Evolutionary conservation across 2,329 filamentous ascomycete species (phyloP).

Genomic region (Fusarium acutatum): DNA sequence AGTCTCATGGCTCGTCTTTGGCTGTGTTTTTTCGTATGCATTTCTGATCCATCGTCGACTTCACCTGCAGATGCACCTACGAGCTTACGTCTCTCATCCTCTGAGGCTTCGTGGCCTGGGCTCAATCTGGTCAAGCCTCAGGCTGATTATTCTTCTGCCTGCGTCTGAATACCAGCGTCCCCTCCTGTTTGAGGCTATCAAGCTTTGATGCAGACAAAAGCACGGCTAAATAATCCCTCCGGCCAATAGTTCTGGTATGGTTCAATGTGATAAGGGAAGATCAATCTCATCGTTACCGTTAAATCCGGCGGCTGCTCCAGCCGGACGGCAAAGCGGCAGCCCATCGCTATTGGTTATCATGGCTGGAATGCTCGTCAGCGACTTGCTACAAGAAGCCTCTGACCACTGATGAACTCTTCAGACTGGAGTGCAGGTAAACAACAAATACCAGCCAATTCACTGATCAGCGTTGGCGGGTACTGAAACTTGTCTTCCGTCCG

Average conservation of each 20-base stretch:
- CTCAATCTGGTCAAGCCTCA: constrained; percentile 40
- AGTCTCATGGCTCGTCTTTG: constrained; percentile 14
- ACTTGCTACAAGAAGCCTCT: constrained; percentile 1
- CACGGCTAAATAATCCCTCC: constrained; percentile 20
- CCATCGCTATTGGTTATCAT: neutral
- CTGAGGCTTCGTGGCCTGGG: constrained; percentile 37
- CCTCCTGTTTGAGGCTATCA: constrained; percentile 26
- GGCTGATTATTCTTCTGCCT: constrained; percentile 33
- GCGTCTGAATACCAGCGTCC: constrained; percentile 11
- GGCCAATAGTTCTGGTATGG: constrained; percentile 11
- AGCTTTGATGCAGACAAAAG: constrained; percentile 14
- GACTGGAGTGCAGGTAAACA: constrained; percentile 9
- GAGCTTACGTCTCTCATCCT: constrained; percentile 37
- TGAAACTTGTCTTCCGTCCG: constrained; percentile 27
- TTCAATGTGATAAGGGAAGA: constrained; percentile 7
- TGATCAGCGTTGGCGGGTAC: constrained; percentile 12
- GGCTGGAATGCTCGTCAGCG: constrained; percentile 16
- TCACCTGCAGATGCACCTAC: constrained; percentile 25
- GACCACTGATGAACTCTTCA: neutral
- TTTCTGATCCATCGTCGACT: constrained; percentile 20
- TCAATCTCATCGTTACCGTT: neutral
- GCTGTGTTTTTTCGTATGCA: constrained; percentile 26
- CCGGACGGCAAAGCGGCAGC: constrained; percentile 27
- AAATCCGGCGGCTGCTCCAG: constrained; percentile 8
- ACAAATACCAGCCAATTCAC: constrained; percentile 12